Conservation (phyloP, 75 land plant species). For the Pseudotsuga menziesii region DNA sequence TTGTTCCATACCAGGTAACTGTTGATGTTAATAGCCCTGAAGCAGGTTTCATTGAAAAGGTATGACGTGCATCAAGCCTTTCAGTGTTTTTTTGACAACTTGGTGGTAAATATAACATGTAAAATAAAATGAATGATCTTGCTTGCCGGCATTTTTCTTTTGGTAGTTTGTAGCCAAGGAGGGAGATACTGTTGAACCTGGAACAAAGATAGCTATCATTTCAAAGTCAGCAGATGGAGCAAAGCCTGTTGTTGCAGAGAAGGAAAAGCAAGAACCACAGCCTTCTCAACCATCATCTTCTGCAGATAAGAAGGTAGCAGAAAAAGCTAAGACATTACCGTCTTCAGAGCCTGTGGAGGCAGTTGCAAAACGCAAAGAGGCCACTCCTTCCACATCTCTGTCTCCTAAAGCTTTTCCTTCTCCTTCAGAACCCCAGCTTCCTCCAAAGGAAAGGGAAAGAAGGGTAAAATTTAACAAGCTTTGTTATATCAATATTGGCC, state of each 20-base stretch:
- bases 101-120: not conserved
- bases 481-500: not conserved
- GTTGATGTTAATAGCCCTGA: conserved; percentile 93
- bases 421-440: conserved; percentile 75
- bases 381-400: conserved; percentile 35
- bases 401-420: conserved; percentile 42
- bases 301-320: conserved; percentile 10
- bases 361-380: conserved; percentile 11
- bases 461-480: conserved; percentile 48
- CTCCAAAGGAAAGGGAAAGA: conserved; percentile 95
- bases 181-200: conserved; percentile 90
- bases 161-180: conserved; percentile 76
- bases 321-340: conserved; percentile 28
- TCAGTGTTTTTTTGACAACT: not conserved
- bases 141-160: not conserved
- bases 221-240: conserved; percentile 56
- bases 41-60: conserved; percentile 79
- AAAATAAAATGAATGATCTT: not conserved
- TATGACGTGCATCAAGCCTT: conserved; percentile 9
- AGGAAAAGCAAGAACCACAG: conserved; percentile 20
- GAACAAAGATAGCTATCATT: conserved; percentile 76
- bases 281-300: conserved; percentile 29
- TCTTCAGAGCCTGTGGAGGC: conserved; percentile 19
- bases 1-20: conserved; percentile 63
- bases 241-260: conserved; percentile 37